Conservation (phyloP, 73 alveolate species). For the Paramecium bursaria region DNA sequence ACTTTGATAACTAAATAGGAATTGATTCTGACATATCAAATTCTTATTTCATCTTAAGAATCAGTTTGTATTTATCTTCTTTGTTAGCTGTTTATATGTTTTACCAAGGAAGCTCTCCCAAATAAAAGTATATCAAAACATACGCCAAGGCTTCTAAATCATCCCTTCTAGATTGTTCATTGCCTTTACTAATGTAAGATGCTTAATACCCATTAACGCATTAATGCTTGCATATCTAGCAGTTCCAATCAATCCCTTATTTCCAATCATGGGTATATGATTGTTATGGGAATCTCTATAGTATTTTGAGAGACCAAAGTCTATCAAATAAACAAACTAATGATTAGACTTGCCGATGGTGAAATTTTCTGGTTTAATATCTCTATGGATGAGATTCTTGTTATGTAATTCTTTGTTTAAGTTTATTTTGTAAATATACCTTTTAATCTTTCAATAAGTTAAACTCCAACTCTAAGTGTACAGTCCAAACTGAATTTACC, state of each 20-base stretch:
- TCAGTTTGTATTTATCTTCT: constrained; percentile 80
- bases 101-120: constrained; percentile 90
- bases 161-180: constrained; percentile 86
- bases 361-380: constrained; percentile 85
- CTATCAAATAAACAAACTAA: constrained; percentile 83
- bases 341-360: constrained; percentile 67
- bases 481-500: constrained; percentile 73
- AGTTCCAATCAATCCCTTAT: constrained; percentile 96
- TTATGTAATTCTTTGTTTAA: constrained; percentile 71
- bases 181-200: not conserved
- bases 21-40: not conserved
- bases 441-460: constrained; percentile 70
- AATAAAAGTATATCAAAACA: constrained; percentile 79
- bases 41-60: constrained; percentile 75
- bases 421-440: constrained; percentile 13
- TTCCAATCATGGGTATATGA: constrained; percentile 90
- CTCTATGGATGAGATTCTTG: constrained; percentile 78
- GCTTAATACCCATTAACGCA: constrained; percentile 66
- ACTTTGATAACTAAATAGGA: not conserved
- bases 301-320: constrained; percentile 92
- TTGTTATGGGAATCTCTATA: constrained; percentile 85
- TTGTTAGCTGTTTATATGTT: constrained; percentile 79
- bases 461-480: constrained; percentile 69
- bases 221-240: constrained; percentile 85
- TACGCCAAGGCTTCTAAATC: constrained; percentile 89